These are phyloP conservation scores for Rhizopogon sp. DNA, from an alignment of 768 basidiomycete genomes.

Conservation along the genomic window DNA sequence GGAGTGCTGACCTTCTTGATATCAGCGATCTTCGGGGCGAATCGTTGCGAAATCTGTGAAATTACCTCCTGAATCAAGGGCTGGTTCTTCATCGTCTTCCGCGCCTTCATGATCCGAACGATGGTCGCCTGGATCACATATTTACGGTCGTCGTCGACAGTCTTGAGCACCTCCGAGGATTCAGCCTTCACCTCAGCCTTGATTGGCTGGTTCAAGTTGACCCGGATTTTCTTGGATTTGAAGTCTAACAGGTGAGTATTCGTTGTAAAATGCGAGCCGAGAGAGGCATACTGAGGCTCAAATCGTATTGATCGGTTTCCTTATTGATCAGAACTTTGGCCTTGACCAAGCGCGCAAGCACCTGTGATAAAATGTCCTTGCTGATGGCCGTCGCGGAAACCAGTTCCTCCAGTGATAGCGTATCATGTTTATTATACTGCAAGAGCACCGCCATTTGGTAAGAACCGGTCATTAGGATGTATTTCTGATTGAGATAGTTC, in stretches of 20 bases:
- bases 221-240: conserved; percentile 91
- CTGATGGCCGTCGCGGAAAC: conserved; percentile 72
- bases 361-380: conserved; percentile 74
- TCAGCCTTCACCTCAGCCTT: conserved; percentile 95
- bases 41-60: conserved; percentile 81
- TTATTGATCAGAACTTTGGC: conserved; percentile 88
- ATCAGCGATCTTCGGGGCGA: conserved; percentile 90
- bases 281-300: conserved; percentile 65
- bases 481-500: conserved; percentile 90
- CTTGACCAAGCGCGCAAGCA: conserved; percentile 65
- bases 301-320: conserved; percentile 83
- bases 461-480: conserved; percentile 91
- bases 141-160: conserved; percentile 95
- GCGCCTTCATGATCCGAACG: conserved; percentile 93
- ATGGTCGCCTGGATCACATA: conserved; percentile 94
- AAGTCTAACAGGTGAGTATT: conserved; percentile 48
- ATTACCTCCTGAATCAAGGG: conserved; percentile 86
- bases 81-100: conserved; percentile 95
- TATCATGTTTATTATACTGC: conserved; percentile 91
- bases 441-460: conserved; percentile 94
- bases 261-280: not conserved
- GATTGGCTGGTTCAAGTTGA: conserved; percentile 88
- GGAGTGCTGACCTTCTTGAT: conserved; percentile 77
- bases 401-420: conserved; percentile 77
- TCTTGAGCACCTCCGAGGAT: conserved; percentile 83